Percentiles rank a stretch among this genome's conserved stretches.
Conservation (phyloP, 768 basidiomycete species). For the Zangia roseola region DNA sequence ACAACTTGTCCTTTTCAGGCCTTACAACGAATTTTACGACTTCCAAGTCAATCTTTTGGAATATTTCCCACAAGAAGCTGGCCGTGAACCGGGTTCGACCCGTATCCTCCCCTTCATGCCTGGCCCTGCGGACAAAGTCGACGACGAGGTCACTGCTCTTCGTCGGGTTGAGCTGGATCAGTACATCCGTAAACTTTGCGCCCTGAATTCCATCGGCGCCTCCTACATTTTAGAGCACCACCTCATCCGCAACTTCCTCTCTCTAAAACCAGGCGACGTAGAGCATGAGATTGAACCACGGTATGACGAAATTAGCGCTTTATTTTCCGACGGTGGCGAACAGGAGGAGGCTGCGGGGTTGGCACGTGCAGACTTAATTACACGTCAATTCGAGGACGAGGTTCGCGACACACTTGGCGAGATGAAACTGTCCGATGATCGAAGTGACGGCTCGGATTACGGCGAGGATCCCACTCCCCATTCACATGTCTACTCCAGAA, state of each 20-base stretch:
- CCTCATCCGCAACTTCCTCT: slow-evolving; percentile 80
- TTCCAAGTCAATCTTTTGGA: slow-evolving; percentile 91
- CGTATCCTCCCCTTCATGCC: slow-evolving; percentile 97
- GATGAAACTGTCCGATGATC: slow-evolving; percentile 45
- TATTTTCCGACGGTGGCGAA: slow-evolving; percentile 39
- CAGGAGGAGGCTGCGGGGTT: slow-evolving; percentile 39
- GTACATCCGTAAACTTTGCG: slow-evolving; percentile 80
- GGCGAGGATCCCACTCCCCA: slow-evolving; percentile 44
- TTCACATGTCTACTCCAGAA: slow-evolving; percentile 41
- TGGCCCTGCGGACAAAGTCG: slow-evolving; percentile 82
- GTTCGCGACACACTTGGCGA: slow-evolving; percentile 51
- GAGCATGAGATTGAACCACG: slow-evolving; percentile 65
- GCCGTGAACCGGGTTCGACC: slow-evolving; percentile 60
- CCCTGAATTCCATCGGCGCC: slow-evolving; percentile 61
- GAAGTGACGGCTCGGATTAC: slow-evolving; percentile 67
- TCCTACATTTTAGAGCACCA: slow-evolving; percentile 80
- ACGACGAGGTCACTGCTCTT: slow-evolving; percentile 78
- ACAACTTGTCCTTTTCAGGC: slow-evolving; percentile 85
- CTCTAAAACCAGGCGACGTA: slow-evolving; percentile 83
- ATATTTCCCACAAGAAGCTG: slow-evolving; percentile 88
- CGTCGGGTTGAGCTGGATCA: slow-evolving; percentile 84
- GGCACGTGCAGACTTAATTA: slow-evolving; percentile 22
- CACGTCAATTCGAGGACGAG: slow-evolving; percentile 39
- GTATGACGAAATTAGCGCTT: slow-evolving; percentile 54
- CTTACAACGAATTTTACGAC: slow-evolving; percentile 98